Conservation (phyloP, 805 yeast genomes). For the Yamadazyma philogaea region DNA sequence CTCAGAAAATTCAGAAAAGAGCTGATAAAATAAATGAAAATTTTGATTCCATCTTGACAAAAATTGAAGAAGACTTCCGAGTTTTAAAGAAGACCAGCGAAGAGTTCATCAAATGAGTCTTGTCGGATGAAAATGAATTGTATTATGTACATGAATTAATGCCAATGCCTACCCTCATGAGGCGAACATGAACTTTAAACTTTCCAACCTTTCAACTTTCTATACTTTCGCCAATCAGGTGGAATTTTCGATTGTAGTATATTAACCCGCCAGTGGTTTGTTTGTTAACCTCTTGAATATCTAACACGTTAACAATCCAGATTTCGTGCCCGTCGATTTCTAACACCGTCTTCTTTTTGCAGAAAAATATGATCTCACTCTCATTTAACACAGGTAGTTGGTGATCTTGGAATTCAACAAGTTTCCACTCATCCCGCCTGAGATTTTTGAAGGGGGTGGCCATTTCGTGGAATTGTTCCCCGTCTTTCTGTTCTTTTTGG, state of each 20-base stretch:
- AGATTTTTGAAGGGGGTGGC: slow-evolving; percentile 53
- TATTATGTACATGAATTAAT: slow-evolving; percentile 9
- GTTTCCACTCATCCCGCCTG: slow-evolving; percentile 30
- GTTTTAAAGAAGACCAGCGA: background rate
- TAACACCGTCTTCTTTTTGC: slow-evolving; percentile 52
- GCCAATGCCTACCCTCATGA: slow-evolving; percentile 6
- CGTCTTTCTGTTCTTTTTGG: slow-evolving; percentile 28
- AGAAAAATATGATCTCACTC: slow-evolving; percentile 60
- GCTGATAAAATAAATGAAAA: slow-evolving; percentile 29
- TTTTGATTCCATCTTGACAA: slow-evolving; percentile 34
- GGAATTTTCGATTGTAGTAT: slow-evolving; percentile 63
- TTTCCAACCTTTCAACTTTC: slow-evolving; percentile 2
- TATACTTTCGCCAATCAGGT: slow-evolving; percentile 38
- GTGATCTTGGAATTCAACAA: slow-evolving; percentile 19
- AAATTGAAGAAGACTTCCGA: slow-evolving; percentile 16
- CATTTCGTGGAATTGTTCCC: slow-evolving; percentile 41
- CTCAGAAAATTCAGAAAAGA: slow-evolving; percentile 23
- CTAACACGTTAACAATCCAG: slow-evolving; percentile 78
- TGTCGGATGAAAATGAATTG: background rate
- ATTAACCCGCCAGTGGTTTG: slow-evolving; percentile 56
- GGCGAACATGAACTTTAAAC: background rate
- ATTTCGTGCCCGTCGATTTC: slow-evolving; percentile 82
- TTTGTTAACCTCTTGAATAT: slow-evolving; percentile 38
- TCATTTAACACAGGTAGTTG: slow-evolving; percentile 55
- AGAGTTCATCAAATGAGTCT: background rate